A percentile compares a stretch with the other conserved stretches of the same genome.
These are phyloP conservation scores for Spencermartinsiella ligniputridi DNA, from an alignment of 1,139 yeast species.

Conservation along the genomic window DNA sequence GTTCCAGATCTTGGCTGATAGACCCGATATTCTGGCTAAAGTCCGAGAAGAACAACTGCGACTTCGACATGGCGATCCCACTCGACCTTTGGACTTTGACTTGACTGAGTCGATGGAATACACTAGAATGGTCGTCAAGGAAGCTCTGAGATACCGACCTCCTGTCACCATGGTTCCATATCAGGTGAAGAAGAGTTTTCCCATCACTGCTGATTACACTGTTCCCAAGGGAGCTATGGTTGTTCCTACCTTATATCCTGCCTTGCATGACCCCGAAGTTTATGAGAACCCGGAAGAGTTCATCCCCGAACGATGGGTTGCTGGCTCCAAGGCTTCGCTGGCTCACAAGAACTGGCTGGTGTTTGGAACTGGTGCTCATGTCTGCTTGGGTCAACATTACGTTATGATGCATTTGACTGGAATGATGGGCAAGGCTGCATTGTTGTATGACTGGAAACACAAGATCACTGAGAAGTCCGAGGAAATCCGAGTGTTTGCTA, in stretches of 20 bases:
- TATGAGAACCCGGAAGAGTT: constrained; percentile 91
- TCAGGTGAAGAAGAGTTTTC: constrained; percentile 80
- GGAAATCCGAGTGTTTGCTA: constrained; percentile 92
- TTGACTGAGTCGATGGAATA: constrained; percentile 81
- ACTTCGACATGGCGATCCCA: constrained; percentile 74
- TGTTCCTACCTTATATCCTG: constrained; percentile 91
- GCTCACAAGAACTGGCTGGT: constrained; percentile 91
- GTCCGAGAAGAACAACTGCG: constrained; percentile 86
- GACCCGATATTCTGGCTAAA: constrained; percentile 82
- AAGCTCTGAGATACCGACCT: constrained; percentile 89
- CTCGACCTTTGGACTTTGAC: constrained; percentile 56
- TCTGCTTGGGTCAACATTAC: constrained; percentile 89
- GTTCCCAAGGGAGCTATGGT: constrained; percentile 98
- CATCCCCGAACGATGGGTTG: constrained; percentile 92
- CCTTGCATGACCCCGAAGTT: constrained; percentile 94
- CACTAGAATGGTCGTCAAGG: constrained; percentile 87
- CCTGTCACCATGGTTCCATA: constrained; percentile 98
- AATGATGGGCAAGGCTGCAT: constrained; percentile 81
- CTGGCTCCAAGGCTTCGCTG: constrained; percentile 51
- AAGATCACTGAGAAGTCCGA: constrained; percentile 79
- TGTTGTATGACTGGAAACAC: constrained; percentile 77
- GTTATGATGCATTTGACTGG: constrained; percentile 87
- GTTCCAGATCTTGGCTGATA: constrained; percentile 91
- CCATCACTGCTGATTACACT: constrained; percentile 74
- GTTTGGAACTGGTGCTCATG: constrained; percentile 96